Base-by-base conservation (phyloP, 768 basidiomycete genomes). In the Cystobasidium tubakii region DNA sequence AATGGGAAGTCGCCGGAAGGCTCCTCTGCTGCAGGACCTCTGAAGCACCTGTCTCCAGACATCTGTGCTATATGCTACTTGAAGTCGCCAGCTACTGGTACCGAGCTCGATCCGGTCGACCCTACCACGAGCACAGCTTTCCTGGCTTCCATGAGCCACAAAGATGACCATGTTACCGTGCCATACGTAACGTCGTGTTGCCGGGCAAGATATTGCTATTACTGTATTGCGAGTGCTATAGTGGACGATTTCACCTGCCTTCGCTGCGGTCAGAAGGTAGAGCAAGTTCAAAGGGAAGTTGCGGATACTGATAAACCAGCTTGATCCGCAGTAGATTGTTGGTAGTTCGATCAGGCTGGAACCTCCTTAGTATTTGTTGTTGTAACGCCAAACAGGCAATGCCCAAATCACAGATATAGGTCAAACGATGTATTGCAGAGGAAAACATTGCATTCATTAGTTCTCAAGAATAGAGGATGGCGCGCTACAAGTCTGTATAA, bases 191-290 rank as follows among this genome's bases (percentile, higher is more conserved):
- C 76, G 0, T 82, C 89, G 63, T 87, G 92, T 39, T 93, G 90
- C 75, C 88, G 87, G 7, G 92, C 96, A 79, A 80, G 86, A 17
- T 99, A 94, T 82, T 98, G 96, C 82, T 99, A 97, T 81, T 88
- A 89, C 77, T 99, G 96, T 81, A 84, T 98, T 50, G 86, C 91
- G 9, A 57, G 54, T 31, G 50, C 66, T 46, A 36, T 67, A 4
- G 57, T 60, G 12, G 57, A 60, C 6, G 57, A 60, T 25, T 60
- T 60, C 27, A 60, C 17, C 2, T 60, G 57, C 23, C 57, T 60
- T 27, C 25, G 57, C 25, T 60, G 57, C 23, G 33, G 57, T 29
- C 17, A 23, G 27, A 60, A 29, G 23, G 57, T 60, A 12, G 6
- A 3, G 33, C 12, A 60, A 29, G 57, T 60, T 2, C 17, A 60